Percentiles rank a stretch among this genome's conserved stretches.
Evolutionary conservation across 2,329 filamentous ascomycete species (phyloP).

Genomic region (Sarocladium strictum): DNA sequence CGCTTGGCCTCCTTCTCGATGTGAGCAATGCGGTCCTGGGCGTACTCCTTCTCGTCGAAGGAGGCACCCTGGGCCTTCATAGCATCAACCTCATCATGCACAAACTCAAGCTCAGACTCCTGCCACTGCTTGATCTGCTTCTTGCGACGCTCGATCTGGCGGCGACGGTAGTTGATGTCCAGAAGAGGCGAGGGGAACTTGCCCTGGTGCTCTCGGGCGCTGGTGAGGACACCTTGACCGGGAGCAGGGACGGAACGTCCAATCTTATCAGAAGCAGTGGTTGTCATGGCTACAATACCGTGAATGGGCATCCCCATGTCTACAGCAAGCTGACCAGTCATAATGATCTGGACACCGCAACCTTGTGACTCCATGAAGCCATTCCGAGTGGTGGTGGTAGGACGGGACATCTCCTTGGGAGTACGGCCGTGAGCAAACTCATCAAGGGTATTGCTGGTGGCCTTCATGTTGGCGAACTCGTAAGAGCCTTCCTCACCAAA

Average conservation of each 20-base stretch:
- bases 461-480: constrained; percentile 99
- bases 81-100: constrained; percentile 86
- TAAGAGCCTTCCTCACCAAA: constrained; percentile 99
- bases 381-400: constrained; percentile 91
- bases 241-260: constrained; percentile 94
- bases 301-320: constrained; percentile 99
- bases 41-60: constrained; percentile 82
- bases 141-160: constrained; percentile 90
- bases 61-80: constrained; percentile 71
- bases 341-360: constrained; percentile 96
- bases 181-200: constrained; percentile 94
- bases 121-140: constrained; percentile 96
- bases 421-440: constrained; percentile 95
- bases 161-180: constrained; percentile 94
- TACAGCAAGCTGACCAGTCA: constrained; percentile 91
- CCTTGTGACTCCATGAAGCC: constrained; percentile 99
- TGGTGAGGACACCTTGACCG: constrained; percentile 93
- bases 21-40: constrained; percentile 76
- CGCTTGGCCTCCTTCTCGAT: constrained; percentile 80
- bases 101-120: constrained; percentile 86
- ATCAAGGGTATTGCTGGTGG: constrained; percentile 95
- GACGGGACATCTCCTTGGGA: constrained; percentile 94
- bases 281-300: constrained; percentile 86
- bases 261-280: constrained; percentile 98
- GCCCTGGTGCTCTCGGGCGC: constrained; percentile 81